phyloP scores from a whole-genome alignment of 106 monocot genomes.

The Apostasia ramifera region DNA sequence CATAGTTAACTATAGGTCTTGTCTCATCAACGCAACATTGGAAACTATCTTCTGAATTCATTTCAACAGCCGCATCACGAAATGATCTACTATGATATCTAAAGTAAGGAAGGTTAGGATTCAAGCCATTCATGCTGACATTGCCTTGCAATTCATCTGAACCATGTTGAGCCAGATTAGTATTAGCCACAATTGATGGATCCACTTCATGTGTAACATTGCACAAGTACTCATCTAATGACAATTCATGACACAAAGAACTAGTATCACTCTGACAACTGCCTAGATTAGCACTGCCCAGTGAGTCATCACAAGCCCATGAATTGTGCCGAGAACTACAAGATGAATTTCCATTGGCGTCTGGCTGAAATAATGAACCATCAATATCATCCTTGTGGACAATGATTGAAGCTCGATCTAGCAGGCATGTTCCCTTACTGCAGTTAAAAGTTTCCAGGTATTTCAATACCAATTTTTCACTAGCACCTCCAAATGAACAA shows the following conservation, averaged over 20 bases:
- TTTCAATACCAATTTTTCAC: slow-evolving; percentile 65
- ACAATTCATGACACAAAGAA: not conserved
- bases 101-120: not conserved
- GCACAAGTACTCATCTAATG: slow-evolving; percentile 4
- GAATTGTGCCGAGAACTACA: not conserved
- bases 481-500: slow-evolving; percentile 83
- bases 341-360: slow-evolving; percentile 3
- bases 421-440: slow-evolving; percentile 45
- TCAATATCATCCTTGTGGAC: slow-evolving; percentile 68
- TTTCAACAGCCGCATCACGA: slow-evolving; percentile 5
- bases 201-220: not conserved
- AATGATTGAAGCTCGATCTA: slow-evolving; percentile 59
- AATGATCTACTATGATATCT: slow-evolving; percentile 4
- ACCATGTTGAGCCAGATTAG: slow-evolving; percentile 7
- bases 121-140: not conserved
- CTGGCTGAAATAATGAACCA: slow-evolving; percentile 17
- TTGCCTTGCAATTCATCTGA: slow-evolving; percentile 6
- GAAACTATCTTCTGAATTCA: slow-evolving; percentile 2
- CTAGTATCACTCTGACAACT: not conserved
- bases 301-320: not conserved
- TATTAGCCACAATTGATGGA: not conserved
- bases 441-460: slow-evolving; percentile 44
- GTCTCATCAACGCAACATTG: slow-evolving; percentile 4
- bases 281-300: not conserved
- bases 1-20: not conserved